phyloP scores from a whole-genome alignment of 352 stramenopile species.

The Globisporangium mamillatum region DNA sequence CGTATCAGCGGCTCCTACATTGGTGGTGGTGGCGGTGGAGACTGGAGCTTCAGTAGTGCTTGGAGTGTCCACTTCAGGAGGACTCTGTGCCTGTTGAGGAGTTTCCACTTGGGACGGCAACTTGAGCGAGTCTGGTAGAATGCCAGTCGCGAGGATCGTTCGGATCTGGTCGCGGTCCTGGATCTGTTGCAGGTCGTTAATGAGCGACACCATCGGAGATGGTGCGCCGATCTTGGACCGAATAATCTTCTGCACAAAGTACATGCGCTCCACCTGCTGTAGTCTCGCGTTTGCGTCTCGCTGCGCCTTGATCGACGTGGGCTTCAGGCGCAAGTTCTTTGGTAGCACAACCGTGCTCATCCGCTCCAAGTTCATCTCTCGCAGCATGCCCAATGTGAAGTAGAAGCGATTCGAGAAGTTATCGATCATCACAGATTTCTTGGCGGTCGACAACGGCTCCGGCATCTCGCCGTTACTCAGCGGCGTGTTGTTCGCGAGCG shows the following conservation, averaged over 20 bases:
- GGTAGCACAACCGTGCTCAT: slow-evolving; percentile 29
- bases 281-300: slow-evolving; percentile 45
- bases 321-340: slow-evolving; percentile 14
- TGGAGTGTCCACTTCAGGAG: background rate
- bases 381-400: slow-evolving; percentile 42
- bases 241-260: slow-evolving; percentile 37
- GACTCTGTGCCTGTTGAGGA: background rate
- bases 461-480: slow-evolving; percentile 16
- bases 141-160: slow-evolving; percentile 33
- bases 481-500: slow-evolving; percentile 20
- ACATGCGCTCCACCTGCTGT: slow-evolving; percentile 75
- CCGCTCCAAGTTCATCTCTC: slow-evolving; percentile 32
- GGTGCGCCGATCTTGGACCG: slow-evolving; percentile 15
- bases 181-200: slow-evolving; percentile 44
- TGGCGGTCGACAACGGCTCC: slow-evolving; percentile 5
- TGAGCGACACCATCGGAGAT: slow-evolving; percentile 27
- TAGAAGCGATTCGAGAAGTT: slow-evolving; percentile 35
- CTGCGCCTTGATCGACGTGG: slow-evolving; percentile 26
- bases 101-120: background rate
- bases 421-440: slow-evolving; percentile 35
- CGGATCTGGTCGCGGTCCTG: slow-evolving; percentile 27
- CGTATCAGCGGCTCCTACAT: background rate
- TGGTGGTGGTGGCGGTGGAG: background rate
- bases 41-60: background rate
- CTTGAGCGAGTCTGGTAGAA: slow-evolving; percentile 21